Evolutionary conservation across 495 filamentous ascomycete genomes (phyloP).

Genomic region (Aspergillus avenaceus): DNA sequence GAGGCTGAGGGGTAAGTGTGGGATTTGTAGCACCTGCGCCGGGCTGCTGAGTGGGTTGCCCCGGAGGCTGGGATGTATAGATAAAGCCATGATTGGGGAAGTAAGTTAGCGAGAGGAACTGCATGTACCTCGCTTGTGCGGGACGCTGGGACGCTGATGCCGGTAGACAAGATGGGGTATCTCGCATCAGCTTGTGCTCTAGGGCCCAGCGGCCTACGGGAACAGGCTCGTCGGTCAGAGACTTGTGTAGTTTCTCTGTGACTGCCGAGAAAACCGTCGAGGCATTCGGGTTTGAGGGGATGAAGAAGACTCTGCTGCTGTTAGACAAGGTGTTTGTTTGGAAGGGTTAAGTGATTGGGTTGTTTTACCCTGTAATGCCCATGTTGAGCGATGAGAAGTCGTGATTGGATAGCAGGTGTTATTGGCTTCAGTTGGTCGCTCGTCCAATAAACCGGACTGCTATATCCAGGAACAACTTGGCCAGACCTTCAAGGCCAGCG

Average conservation of each 20-base stretch:
- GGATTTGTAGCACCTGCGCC: not conserved
- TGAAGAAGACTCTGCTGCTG: slow-evolving; percentile 40
- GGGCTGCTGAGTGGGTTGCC: slow-evolving; percentile 13
- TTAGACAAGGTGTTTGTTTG: slow-evolving; percentile 1
- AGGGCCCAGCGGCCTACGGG: slow-evolving; percentile 39
- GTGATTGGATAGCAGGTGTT: not conserved
- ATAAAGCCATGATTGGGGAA: slow-evolving; percentile 41
- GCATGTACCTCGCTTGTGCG: slow-evolving; percentile 36
- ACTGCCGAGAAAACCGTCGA: slow-evolving; percentile 31
- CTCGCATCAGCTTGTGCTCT: slow-evolving; percentile 44
- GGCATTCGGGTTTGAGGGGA: slow-evolving; percentile 41
- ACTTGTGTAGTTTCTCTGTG: slow-evolving; percentile 38
- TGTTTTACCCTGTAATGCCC: slow-evolving; percentile 31
- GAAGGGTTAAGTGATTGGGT: not conserved
- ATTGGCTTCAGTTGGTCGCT: not conserved
- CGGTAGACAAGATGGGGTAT: slow-evolving; percentile 42
- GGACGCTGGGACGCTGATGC: slow-evolving; percentile 25
- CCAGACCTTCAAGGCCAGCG: no score
- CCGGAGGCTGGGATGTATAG: slow-evolving; percentile 35
- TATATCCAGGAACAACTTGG: no score
- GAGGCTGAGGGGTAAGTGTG: no score
- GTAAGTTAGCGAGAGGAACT: slow-evolving; percentile 41
- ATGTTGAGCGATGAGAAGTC: slow-evolving; percentile 15
- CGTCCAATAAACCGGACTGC: no score
- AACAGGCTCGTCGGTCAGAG: slow-evolving; percentile 33